Conservation (phyloP, 1,139 yeast species). For the Yamadazyma songkhlaensis region DNA sequence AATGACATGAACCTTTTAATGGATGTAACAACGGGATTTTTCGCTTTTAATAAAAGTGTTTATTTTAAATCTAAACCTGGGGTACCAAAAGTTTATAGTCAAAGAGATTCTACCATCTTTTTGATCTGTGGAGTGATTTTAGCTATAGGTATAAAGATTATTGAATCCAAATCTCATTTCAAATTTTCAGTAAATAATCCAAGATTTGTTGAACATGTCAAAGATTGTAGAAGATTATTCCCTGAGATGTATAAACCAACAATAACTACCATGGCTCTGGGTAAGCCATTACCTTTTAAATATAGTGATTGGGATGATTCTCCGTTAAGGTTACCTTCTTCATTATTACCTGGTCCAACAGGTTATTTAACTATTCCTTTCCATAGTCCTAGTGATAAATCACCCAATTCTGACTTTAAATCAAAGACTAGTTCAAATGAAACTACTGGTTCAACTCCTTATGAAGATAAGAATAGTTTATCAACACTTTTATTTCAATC, state of each 20-base stretch:
- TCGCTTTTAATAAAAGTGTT: constrained; percentile 7
- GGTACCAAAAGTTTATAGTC: constrained; percentile 15
- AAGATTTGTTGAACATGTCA: constrained; percentile 22
- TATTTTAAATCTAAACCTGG: background rate
- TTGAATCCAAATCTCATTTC: constrained; percentile 20
- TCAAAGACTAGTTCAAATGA: background rate
- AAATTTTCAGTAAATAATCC: constrained; percentile 14
- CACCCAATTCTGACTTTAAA: background rate
- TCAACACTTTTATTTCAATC: background rate
- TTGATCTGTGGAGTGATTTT: constrained; percentile 23
- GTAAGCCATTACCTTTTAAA: constrained; percentile 1
- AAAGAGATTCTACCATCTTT: constrained; percentile 23
- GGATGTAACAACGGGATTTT: constrained; percentile 11
- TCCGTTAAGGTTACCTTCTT: constrained; percentile 12
- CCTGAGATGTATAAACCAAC: constrained; percentile 22
- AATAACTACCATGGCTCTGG: no score
- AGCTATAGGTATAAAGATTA: constrained; percentile 21
- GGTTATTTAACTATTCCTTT: constrained; percentile 13
- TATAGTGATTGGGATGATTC: constrained; percentile 12
- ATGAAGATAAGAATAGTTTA: constrained; percentile 2
- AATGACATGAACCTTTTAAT: constrained; percentile 31
- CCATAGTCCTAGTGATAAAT: constrained; percentile 1
- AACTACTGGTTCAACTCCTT: background rate
- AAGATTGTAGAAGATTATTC: constrained; percentile 17
- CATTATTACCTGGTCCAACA: constrained; percentile 13